Percentiles rank a stretch among this genome's conserved stretches.
Evolutionary conservation across 192 early-diverging fungal genomes (phyloP).

Genomic region (Coemansia sp.): DNA sequence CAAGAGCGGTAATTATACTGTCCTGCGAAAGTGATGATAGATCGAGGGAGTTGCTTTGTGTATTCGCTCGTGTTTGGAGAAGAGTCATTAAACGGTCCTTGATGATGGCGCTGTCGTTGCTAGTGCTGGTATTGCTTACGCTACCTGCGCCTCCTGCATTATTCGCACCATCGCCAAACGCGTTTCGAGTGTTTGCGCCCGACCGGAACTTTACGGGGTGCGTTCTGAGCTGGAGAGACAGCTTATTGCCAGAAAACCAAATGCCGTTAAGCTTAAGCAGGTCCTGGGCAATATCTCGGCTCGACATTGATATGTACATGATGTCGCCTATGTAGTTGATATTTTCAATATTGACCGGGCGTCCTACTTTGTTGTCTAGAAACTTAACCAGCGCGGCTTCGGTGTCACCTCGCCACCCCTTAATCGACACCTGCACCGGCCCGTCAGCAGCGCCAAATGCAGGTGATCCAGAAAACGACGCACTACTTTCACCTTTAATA

Average conservation of each 20-base stretch:
- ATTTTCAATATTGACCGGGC: constrained; percentile 25
- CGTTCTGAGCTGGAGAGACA: constrained; percentile 40
- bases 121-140: constrained; percentile 17
- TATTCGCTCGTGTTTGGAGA: constrained; percentile 41
- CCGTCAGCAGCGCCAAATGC: constrained; percentile 37
- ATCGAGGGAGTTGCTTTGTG: constrained; percentile 42
- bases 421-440: constrained; percentile 40
- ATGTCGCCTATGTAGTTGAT: constrained; percentile 43
- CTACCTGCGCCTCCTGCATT: neutral
- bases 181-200: constrained; percentile 13
- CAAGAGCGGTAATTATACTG: constrained; percentile 34
- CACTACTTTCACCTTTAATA: neutral
- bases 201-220: constrained; percentile 42
- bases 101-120: constrained; percentile 26
- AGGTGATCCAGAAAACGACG: constrained; percentile 3
- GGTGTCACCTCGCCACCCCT: constrained; percentile 48
- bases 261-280: constrained; percentile 48
- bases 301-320: constrained; percentile 41
- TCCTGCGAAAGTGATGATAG: constrained; percentile 41
- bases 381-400: constrained; percentile 38
- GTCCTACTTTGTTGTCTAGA: constrained; percentile 34
- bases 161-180: neutral
- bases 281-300: constrained; percentile 35
- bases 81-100: constrained; percentile 43
- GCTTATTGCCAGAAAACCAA: constrained; percentile 46